Evolutionary conservation across 2,329 filamentous ascomycete genomes (phyloP).

Genomic region (Alternaria sp.): DNA sequence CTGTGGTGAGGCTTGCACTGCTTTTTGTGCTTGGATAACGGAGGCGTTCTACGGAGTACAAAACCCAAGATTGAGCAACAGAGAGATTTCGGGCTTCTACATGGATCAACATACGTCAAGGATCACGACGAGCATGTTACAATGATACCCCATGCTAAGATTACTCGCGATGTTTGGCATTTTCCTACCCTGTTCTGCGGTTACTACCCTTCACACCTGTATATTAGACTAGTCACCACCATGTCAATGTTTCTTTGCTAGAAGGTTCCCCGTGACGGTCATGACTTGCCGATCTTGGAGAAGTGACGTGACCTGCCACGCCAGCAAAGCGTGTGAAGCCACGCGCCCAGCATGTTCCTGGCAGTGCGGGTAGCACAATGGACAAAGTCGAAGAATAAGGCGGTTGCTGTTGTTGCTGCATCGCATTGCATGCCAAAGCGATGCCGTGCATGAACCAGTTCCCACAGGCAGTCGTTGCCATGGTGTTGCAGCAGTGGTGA

Average conservation of each 20-base stretch:
- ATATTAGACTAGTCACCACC: conserved; percentile 3
- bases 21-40: neutral
- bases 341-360: conserved; percentile 10
- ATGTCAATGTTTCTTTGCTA: conserved; percentile 4
- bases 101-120: conserved; percentile 16
- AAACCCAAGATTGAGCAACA: conserved; percentile 16
- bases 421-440: neutral
- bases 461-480: neutral
- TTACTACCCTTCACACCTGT: conserved; percentile 5
- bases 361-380: neutral
- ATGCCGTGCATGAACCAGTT: neutral
- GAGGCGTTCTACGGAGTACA: conserved; percentile 15
- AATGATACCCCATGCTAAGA: conserved; percentile 19
- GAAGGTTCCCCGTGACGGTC: neutral
- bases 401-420: neutral
- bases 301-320: conserved; percentile 8
- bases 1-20: neutral
- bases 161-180: conserved; percentile 10
- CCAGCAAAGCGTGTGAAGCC: conserved; percentile 15
- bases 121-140: conserved; percentile 17
- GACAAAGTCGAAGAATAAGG: neutral
- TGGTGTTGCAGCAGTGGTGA: conserved; percentile 4
- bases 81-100: conserved; percentile 15
- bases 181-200: neutral
- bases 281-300: neutral